Percentiles rank a stretch among this genome's conserved stretches.
Evolutionary conservation across 495 filamentous ascomycete species (phyloP).

Genomic region (Aspergillus baeticus): DNA sequence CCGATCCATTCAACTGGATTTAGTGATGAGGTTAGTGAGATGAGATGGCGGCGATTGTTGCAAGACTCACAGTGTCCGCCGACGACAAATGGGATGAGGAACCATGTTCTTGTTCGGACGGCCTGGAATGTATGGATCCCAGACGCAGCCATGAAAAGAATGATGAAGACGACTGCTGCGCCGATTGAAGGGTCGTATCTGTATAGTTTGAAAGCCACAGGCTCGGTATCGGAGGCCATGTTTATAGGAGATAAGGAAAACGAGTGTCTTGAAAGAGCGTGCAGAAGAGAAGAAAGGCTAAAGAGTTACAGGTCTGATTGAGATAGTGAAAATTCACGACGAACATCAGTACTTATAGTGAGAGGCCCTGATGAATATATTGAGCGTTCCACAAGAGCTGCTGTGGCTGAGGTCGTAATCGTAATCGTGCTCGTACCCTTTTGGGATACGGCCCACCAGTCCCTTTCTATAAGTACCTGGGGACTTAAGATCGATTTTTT

Average conservation of each 20-base stretch:
- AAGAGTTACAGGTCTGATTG: neutral
- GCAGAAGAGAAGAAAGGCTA: neutral
- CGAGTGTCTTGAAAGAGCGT: neutral
- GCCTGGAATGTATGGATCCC: constrained; percentile 2
- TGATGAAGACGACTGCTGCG: neutral
- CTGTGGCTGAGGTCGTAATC: neutral
- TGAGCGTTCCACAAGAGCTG: too few species aligned
- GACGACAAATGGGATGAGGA: constrained; percentile 53
- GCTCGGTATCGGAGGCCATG: neutral
- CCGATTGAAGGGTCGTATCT: neutral
- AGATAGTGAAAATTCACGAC: neutral
- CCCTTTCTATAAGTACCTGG: neutral
- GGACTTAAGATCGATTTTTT: neutral
- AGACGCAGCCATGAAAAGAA: neutral
- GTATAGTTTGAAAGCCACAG: neutral
- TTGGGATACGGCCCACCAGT: neutral
- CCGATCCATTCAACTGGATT: constrained; percentile 39
- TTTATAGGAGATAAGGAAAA: neutral
- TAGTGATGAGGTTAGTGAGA: neutral
- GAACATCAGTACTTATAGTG: too few species aligned
- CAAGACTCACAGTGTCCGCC: constrained; percentile 54
- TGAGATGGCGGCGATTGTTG: neutral
- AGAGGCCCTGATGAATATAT: too few species aligned
- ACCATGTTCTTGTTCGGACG: constrained; percentile 18
- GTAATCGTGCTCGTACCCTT: neutral